phyloP scores from a whole-genome alignment of 192 early-diverging fungal species.

The Powellomyces hirtus region DNA sequence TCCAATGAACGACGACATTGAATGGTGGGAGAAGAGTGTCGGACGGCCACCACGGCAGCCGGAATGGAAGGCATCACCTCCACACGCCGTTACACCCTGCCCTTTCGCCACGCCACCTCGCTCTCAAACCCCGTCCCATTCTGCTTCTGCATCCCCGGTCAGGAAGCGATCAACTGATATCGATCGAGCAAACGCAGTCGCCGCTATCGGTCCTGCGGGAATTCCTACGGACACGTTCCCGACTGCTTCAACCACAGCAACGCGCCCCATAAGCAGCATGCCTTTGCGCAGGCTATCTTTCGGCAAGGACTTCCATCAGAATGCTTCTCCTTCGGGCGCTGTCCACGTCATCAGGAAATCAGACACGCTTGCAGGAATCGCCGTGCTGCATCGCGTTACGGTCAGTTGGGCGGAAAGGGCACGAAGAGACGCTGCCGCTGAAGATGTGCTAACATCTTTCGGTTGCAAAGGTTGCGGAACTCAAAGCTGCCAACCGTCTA shows the following conservation, averaged over 20 bases:
- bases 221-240: too few species aligned
- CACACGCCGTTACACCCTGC: too few species aligned
- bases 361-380: neutral
- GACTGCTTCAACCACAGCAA: too few species aligned
- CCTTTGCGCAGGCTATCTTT: neutral
- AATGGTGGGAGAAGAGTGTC: too few species aligned
- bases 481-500: neutral
- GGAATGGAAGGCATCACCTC: too few species aligned
- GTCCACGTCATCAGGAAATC: neutral
- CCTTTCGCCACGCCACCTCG: too few species aligned
- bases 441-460: neutral
- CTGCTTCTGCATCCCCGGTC: neutral
- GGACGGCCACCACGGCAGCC: too few species aligned
- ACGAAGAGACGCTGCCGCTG: too few species aligned
- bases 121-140: too few species aligned
- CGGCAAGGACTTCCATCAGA: neutral
- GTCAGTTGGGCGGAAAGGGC: neutral
- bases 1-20: too few species aligned
- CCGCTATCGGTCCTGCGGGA: neutral
- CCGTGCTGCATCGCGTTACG: neutral
- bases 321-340: neutral
- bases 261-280: neutral
- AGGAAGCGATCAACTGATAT: neutral
- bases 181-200: neutral
- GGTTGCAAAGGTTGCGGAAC: neutral